These are phyloP conservation scores for Ogataea trehalophila DNA, from an alignment of 805 yeast genomes.

Conservation along the genomic window DNA sequence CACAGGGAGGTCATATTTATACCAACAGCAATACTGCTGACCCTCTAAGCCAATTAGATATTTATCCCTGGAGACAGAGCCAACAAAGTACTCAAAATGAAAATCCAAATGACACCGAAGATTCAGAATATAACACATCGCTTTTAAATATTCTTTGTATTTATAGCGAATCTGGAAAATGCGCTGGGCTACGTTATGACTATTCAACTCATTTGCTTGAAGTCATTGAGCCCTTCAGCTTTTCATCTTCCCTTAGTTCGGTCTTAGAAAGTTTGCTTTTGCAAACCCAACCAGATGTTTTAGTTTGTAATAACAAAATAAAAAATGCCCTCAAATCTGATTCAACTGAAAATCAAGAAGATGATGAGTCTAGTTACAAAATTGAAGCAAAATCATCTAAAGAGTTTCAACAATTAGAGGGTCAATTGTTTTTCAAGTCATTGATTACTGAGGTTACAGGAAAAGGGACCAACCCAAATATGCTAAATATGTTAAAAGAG, in stretches of 20 bases:
- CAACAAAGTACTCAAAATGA: background rate
- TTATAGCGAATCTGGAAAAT: background rate
- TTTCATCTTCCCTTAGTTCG: background rate
- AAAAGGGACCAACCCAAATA: background rate
- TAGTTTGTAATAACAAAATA: slow-evolving; percentile 8
- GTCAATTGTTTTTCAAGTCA: slow-evolving; percentile 4
- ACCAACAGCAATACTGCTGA: background rate
- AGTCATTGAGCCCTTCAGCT: slow-evolving; percentile 6
- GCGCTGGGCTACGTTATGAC: slow-evolving; percentile 1
- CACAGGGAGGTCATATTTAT: background rate
- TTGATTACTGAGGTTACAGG: slow-evolving; percentile 1
- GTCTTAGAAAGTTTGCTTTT: background rate
- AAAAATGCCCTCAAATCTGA: slow-evolving; percentile 1
- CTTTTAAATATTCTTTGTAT: background rate
- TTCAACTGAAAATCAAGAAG: background rate
- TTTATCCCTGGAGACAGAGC: no score
- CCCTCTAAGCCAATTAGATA: no score
- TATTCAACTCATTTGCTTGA: background rate
- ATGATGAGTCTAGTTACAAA: background rate
- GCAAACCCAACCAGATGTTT: slow-evolving; percentile 2
- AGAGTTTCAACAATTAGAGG: slow-evolving; percentile 10
- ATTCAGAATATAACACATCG: background rate
- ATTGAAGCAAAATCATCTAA: slow-evolving; percentile 10
- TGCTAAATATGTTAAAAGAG: slow-evolving; percentile 1
- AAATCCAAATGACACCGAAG: background rate